Base-by-base conservation (phyloP, 2,329 filamentous ascomycete genomes). In the Aspergillus ochraceoroseus region DNA sequence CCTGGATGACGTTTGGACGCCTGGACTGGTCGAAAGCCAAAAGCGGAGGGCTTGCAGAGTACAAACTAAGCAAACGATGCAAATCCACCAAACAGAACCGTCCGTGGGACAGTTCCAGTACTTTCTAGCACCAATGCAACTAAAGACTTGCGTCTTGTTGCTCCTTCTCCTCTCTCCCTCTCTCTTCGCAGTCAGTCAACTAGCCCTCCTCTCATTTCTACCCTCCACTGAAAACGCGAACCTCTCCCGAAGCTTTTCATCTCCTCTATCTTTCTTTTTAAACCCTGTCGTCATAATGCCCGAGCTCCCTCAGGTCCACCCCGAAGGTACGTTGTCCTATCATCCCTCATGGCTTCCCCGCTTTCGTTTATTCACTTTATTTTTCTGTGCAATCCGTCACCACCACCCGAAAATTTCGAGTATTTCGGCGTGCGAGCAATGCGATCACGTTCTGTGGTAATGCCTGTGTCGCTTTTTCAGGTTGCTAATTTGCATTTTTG, bases 261-360 rank as follows among this genome's bases (percentile, higher is more conserved):
- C 17, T 41, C 34, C 26, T 18, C 32, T 44, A 32, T n/a, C n/a
- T n/a, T n/a, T 33, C 37, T 32, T 26, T 27, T 36, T 37, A 22
- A 18, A 33, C 19, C 25, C 12, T 11, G 8, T 32, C 35, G 20
- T 41, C 49, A 60, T 41, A 35, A 58, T 57, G 53, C 41, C 54
- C 41, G 54, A 51, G 20, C 51, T 58, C 27, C 41, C 59, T 36
- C 54, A 63, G 47, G 50, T 59, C 43, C 68, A 66, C 40, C 70
- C 70, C 47, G 70, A 73, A 69, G 70, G 70, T 72, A 63, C 43
- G 65, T 51, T 46, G 43, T 38, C 49, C 39, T 37, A 48, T 43
- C 9, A 35, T 45, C 38, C 42, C 31, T 47, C 46, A 54, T 44
- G 41, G 48, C 43, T 62, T 54, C 57, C 56, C 57, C 60, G 56